Evolutionary conservation across 2,329 filamentous ascomycete genomes (phyloP), one percentile per base, ranked within the genome.

Genomic region (Sporothrix globosa): DNA sequence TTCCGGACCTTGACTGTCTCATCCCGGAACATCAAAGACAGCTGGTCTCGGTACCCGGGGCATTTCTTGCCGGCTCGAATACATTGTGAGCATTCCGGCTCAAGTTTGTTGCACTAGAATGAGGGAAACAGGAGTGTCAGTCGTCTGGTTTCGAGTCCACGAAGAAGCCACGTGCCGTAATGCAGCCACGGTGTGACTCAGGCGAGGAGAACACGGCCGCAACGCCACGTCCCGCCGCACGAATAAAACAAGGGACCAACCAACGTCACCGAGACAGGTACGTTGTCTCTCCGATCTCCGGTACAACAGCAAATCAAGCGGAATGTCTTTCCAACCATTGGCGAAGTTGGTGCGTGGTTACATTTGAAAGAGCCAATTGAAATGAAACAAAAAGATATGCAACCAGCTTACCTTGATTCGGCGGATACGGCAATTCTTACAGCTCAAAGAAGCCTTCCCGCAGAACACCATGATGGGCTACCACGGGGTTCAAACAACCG

Each of bases 11-110:
- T 86, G 74, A 82, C 85, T 75, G 86, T 90, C 78, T 90, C 87
- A 79, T 90, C 87, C 50, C 88, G 86, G 76, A 90, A 90, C 84
- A 90, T 86, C 70, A 90, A 80, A 44, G 87, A 87, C 46, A 90
- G 79, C 77, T 88, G 86, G 73, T 90, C 87, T 74, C 88, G 83
- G 75, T 90, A 90, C 7, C 88, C 88, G 24, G 87, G 86, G 74
- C 88, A 90, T 75, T 81, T 83, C 77, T 87, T 87, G 75, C 84
- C 83, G 60, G 87, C 83, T 53, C 87, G 86, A 58, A 85, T 80
- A 76, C 88, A 90, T 81, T 90, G 88, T 30, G 86, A 86, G 75
- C 88, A 90, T 75, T 86, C 83, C 5, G 88, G 88, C 53, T 81
- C 82, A 61, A 83, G 82, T 76, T 87, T 88, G 77, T 90, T 88